Evolutionary conservation across 2,329 filamentous ascomycete species (phyloP).

Genomic region (Parasarocladium wereldwijsianum): DNA sequence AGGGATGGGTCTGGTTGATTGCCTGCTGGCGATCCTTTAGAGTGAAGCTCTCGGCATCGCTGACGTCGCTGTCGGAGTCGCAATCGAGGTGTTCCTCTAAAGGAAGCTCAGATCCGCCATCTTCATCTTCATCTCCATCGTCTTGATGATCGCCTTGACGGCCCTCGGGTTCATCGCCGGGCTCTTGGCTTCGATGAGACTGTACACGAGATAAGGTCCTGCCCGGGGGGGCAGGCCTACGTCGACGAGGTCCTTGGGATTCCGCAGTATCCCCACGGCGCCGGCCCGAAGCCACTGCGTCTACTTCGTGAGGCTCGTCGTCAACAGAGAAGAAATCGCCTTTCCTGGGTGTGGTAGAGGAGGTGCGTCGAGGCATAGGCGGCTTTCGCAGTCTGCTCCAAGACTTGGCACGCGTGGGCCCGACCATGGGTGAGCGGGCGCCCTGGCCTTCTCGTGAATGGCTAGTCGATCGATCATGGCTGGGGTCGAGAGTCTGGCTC

Average conservation of each 20-base stretch:
- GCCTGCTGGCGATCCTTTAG: constrained; percentile 92
- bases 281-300: constrained; percentile 44
- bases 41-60: constrained; percentile 94
- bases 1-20: constrained; percentile 97
- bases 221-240: constrained; percentile 15
- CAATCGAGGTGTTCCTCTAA: constrained; percentile 37
- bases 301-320: constrained; percentile 70
- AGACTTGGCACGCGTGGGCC: constrained; percentile 30
- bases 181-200: constrained; percentile 15
- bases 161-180: constrained; percentile 8
- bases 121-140: constrained; percentile 16
- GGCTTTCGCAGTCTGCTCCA: constrained; percentile 52
- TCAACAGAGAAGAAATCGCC: constrained; percentile 84
- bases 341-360: constrained; percentile 64
- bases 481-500: constrained; percentile 19
- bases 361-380: constrained; percentile 55
- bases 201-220: constrained; percentile 25
- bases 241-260: constrained; percentile 18
- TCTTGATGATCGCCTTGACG: constrained; percentile 14
- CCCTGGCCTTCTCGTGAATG: constrained; percentile 14
- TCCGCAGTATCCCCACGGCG: constrained; percentile 20
- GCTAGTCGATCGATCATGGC: constrained; percentile 22
- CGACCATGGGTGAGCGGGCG: constrained; percentile 29
- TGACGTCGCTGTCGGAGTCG: constrained; percentile 58
- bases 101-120: constrained; percentile 24